phyloP scores from a whole-genome alignment of 192 early-diverging fungal genomes.

The Cladochytrium replicatum region DNA sequence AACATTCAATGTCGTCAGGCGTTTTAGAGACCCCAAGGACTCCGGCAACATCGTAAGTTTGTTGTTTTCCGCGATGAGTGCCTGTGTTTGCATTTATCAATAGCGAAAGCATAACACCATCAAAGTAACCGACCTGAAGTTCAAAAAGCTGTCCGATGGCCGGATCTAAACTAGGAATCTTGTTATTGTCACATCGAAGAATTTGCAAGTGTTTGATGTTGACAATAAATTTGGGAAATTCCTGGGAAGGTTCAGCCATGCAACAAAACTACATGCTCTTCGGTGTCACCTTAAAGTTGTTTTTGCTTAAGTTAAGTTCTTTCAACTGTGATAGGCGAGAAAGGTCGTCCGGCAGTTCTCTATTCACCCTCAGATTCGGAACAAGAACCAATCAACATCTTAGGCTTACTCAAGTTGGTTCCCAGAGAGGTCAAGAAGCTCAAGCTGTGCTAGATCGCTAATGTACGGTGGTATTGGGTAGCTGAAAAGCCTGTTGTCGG shows the following conservation, averaged over 20 bases:
- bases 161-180: conserved; percentile 19
- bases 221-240: conserved; percentile 1
- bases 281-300: conserved; percentile 36
- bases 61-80: too few species aligned
- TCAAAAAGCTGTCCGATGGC: conserved; percentile 14
- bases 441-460: conserved; percentile 24
- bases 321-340: conserved; percentile 17
- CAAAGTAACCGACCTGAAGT: conserved; percentile 14
- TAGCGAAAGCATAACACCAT: too few species aligned
- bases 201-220: conserved; percentile 16
- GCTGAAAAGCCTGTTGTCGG: conserved; percentile 35
- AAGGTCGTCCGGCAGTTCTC: conserved; percentile 19
- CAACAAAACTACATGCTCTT: not conserved
- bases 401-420: conserved; percentile 39
- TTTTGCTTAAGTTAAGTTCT: conserved; percentile 21
- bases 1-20: not conserved
- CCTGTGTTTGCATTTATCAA: too few species aligned
- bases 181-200: conserved; percentile 26
- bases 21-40: conserved; percentile 1
- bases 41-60: conserved; percentile 25
- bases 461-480: conserved; percentile 38
- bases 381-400: conserved; percentile 20
- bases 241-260: not conserved
- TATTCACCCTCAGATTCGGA: conserved; percentile 25
- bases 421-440: conserved; percentile 17